Percentiles rank a stretch among this genome's conserved stretches.
Evolutionary conservation across 75 land plant genomes (phyloP).

Genomic region (Azolla pinnata): DNA sequence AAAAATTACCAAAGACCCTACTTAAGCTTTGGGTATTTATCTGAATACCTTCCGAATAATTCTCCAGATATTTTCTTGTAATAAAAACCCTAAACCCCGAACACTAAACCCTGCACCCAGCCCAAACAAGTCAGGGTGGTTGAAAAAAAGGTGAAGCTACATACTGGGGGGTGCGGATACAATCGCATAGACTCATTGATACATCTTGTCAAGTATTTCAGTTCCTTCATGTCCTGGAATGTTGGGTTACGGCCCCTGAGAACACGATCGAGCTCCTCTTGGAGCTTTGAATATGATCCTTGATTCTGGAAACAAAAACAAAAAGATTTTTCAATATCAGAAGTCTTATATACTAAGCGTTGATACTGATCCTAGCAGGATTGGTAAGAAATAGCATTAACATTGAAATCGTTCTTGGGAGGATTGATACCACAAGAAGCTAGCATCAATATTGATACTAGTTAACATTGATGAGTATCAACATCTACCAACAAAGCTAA

Average conservation of each 20-base stretch:
- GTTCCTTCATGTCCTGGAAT: constrained; percentile 65
- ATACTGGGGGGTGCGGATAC: constrained; percentile 97
- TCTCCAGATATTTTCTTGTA: too few relatives aligned
- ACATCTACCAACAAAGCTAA: too few relatives aligned
- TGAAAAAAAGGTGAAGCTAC: constrained; percentile 10
- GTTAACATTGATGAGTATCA: too few relatives aligned
- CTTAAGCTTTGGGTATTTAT: too few relatives aligned
- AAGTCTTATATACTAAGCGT: neutral
- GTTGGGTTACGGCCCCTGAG: constrained; percentile 60
- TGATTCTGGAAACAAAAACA: neutral
- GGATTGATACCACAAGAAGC: too few relatives aligned
- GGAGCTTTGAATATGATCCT: constrained; percentile 33
- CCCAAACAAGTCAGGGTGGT: too few relatives aligned
- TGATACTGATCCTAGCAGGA: neutral
- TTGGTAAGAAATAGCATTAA: neutral
- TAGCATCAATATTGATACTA: too few relatives aligned
- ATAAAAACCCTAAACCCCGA: too few relatives aligned
- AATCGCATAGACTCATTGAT: constrained; percentile 89
- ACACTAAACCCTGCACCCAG: too few relatives aligned
- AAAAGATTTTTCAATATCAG: neutral
- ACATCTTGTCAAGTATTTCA: constrained; percentile 81
- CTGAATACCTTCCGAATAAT: too few relatives aligned
- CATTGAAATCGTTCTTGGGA: too few relatives aligned
- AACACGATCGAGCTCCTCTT: constrained; percentile 77
- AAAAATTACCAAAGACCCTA: neutral